These are phyloP conservation scores for Penicillium canescens DNA, from an alignment of 495 filamentous ascomycete genomes.

Conservation along the genomic window DNA sequence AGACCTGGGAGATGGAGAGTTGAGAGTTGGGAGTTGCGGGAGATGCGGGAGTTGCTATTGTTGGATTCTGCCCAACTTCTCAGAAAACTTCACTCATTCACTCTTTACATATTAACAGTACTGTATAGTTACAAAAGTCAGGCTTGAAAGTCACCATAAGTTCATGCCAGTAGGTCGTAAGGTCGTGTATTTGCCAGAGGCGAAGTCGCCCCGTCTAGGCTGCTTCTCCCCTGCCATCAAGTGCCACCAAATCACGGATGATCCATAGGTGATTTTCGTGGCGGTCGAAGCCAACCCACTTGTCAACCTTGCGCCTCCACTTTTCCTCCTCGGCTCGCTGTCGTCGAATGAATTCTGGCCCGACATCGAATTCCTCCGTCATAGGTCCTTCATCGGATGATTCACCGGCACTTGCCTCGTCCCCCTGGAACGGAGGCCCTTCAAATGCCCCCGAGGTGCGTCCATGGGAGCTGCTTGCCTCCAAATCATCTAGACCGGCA, in stretches of 20 bases:
- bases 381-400: conserved; percentile 75
- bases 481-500: conserved; percentile 69
- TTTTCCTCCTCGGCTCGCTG: conserved; percentile 89
- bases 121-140: too few species aligned
- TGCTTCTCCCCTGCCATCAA: conserved; percentile 12
- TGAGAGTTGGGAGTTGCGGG: too few species aligned
- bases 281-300: conserved; percentile 63
- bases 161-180: conserved; percentile 31
- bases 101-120: too few species aligned
- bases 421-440: conserved; percentile 41
- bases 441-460: conserved; percentile 27
- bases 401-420: conserved; percentile 53
- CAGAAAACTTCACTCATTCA: too few species aligned
- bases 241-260: conserved; percentile 48
- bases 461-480: conserved; percentile 49
- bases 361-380: conserved; percentile 96
- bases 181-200: conserved; percentile 17
- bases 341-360: conserved; percentile 86
- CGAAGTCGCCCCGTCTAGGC: not conserved
- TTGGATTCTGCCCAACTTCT: too few species aligned
- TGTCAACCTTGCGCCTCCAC: conserved; percentile 81
- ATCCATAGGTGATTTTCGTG: conserved; percentile 53
- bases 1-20: not conserved
- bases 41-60: too few species aligned
- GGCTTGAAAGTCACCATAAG: conserved; percentile 10